phyloP scores from a whole-genome alignment of 306 rosid species.

The Corylus avellana region DNA sequence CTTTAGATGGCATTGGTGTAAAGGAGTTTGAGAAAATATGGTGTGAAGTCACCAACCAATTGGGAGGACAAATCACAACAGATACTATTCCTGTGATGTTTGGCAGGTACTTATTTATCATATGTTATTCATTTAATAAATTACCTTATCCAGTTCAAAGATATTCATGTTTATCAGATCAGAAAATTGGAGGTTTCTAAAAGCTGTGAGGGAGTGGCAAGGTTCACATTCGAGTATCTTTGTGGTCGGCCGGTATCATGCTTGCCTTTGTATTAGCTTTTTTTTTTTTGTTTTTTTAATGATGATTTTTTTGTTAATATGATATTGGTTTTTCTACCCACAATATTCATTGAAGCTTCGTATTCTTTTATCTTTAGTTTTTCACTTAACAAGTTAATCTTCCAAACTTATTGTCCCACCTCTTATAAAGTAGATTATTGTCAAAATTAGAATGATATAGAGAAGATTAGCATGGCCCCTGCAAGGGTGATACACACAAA shows the following conservation, averaged over 20 bases:
- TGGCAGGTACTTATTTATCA: conserved; percentile 65
- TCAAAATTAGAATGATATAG: no score
- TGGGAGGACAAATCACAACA: conserved; percentile 53
- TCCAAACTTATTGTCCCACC: background rate
- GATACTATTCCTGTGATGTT: conserved; percentile 79
- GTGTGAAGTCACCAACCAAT: conserved; percentile 56
- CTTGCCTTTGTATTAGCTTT: conserved; percentile 26
- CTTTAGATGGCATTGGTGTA: conserved; percentile 50
- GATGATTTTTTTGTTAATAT: conserved; percentile 3
- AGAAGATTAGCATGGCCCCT: no score
- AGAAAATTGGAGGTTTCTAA: conserved; percentile 80
- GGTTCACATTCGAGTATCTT: conserved; percentile 81
- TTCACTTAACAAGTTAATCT: background rate
- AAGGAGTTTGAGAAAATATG: conserved; percentile 72
- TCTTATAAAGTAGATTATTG: background rate
- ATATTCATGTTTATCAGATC: conserved; percentile 28
- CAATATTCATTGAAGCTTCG: background rate
- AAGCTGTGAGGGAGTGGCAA: conserved; percentile 83
- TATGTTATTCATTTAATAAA: conserved; percentile 18
- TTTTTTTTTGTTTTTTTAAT: background rate
- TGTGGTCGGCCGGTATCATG: conserved; percentile 83
- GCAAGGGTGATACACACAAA: no score
- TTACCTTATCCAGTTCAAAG: conserved; percentile 12
- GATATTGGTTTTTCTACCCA: background rate
- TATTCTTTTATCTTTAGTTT: background rate